These are phyloP conservation scores for Chlamydomonas sp. DNA, from an alignment of 139 green algal genomes.

Conservation along the genomic window DNA sequence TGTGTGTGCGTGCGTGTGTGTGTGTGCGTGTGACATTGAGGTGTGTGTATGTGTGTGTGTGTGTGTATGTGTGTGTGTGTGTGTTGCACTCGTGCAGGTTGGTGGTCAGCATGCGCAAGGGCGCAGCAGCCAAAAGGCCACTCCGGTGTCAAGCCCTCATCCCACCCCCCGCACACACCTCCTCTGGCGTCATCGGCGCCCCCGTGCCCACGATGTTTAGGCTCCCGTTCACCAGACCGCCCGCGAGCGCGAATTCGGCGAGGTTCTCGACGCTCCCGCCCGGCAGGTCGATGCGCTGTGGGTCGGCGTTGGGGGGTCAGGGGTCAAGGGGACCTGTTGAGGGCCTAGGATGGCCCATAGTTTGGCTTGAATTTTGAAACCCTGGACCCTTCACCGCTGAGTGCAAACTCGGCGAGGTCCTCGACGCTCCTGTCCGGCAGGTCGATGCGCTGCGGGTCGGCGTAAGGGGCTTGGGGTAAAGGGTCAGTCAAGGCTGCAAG, in stretches of 20 bases:
- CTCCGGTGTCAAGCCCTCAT: no score
- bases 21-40: neutral
- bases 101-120: neutral
- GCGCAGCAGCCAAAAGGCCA: no score
- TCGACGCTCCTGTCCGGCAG: conserved; percentile 15
- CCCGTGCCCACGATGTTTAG: conserved; percentile 25
- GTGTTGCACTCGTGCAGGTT: conserved; percentile 1
- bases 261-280: conserved; percentile 27
- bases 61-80: neutral
- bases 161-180: no score
- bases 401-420: conserved; percentile 28
- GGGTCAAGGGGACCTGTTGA: no score
- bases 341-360: no score
- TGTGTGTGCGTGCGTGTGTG: neutral
- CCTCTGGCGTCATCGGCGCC: neutral
- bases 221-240: conserved; percentile 14
- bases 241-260: conserved; percentile 21
- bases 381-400: no score
- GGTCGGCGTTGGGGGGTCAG: conserved; percentile 21
- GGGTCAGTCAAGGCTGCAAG: no score
- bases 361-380: no score
- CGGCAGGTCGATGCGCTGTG: conserved; percentile 22
- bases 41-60: neutral
- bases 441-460: conserved; percentile 26
- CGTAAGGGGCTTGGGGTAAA: conserved; percentile 14